Conservation (phyloP, 306 rosid genomes). For the Quillaja saponaria region DNA sequence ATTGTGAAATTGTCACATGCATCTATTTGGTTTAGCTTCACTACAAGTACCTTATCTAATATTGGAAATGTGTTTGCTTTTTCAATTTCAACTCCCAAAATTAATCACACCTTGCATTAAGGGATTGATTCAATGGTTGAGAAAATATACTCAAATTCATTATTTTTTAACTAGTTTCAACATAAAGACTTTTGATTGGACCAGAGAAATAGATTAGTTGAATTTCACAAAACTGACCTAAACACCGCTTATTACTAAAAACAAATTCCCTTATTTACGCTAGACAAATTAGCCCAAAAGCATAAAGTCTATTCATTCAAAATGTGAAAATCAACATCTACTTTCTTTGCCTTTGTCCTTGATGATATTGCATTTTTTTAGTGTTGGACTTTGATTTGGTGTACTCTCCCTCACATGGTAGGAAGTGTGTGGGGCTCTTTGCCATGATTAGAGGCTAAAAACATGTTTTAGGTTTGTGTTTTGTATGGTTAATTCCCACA, state of each 20-base stretch:
- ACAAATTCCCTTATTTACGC: constrained; percentile 14
- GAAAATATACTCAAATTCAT: no score
- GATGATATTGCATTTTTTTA: background rate
- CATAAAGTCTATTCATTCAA: background rate
- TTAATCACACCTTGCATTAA: constrained; percentile 27
- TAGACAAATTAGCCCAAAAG: background rate
- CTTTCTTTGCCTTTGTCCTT: background rate
- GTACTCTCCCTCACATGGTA: constrained; percentile 24
- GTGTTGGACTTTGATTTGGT: constrained; percentile 22
- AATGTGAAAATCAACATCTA: background rate
- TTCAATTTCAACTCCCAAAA: constrained; percentile 3
- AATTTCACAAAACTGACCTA: no score
- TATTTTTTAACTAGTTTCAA: no score
- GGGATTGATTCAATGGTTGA: no score
- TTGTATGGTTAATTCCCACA: background rate
- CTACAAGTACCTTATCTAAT: constrained; percentile 4
- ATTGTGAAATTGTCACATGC: no score
- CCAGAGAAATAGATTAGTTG: no score
- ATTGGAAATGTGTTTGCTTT: no score
- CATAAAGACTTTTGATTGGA: no score
- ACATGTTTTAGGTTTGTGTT: background rate
- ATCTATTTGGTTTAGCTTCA: background rate
- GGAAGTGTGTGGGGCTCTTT: constrained; percentile 25
- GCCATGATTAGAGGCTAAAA: background rate
- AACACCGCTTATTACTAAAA: no score